These are phyloP conservation scores for Typha latifolia DNA, from an alignment of 176 grass and related monocot species.

Conservation along the genomic window DNA sequence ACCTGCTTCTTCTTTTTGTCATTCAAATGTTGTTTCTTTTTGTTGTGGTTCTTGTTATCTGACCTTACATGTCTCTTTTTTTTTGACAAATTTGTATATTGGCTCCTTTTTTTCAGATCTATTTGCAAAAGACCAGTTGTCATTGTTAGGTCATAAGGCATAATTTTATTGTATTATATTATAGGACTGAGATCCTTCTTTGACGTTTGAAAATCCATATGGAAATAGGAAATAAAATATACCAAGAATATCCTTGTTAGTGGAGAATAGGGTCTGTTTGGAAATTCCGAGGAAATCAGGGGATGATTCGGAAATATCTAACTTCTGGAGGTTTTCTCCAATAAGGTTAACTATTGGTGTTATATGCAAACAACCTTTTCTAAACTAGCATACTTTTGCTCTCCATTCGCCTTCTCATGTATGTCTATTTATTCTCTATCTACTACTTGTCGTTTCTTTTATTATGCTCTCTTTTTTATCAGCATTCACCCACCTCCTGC, in stretches of 20 bases:
- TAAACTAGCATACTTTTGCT: too few species aligned
- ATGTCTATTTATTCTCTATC: too few species aligned
- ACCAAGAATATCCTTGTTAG: too few species aligned
- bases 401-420: too few species aligned
- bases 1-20: conserved; percentile 18
- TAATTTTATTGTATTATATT: neutral
- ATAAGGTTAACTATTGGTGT: too few species aligned
- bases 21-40: conserved; percentile 7
- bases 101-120: neutral
- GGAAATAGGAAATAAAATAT: too few species aligned
- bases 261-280: too few species aligned
- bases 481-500: conserved; percentile 86
- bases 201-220: neutral
- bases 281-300: too few species aligned
- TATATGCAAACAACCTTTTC: too few species aligned
- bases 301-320: too few species aligned
- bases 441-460: neutral
- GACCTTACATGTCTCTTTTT: neutral
- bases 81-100: neutral
- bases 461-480: conserved; percentile 25
- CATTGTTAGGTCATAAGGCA: neutral
- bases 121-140: neutral
- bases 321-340: too few species aligned
- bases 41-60: neutral
- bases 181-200: conserved; percentile 1